A percentile compares a stretch with the other conserved stretches of the same genome.
Conservation (phyloP, 2,329 filamentous ascomycete species). For the Chrysosporium queenslandicum region DNA sequence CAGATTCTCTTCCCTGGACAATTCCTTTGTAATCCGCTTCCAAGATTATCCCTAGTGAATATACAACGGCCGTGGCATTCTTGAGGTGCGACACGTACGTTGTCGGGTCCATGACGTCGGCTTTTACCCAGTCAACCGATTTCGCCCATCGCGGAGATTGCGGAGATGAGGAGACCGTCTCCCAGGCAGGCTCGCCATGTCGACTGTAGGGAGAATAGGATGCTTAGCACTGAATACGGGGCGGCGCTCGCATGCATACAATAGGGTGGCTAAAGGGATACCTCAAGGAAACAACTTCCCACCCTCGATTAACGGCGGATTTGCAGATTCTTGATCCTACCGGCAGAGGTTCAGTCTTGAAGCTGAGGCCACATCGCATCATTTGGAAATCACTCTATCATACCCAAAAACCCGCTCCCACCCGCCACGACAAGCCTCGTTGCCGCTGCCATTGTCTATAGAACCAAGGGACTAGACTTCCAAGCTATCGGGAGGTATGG, state of each 20-base stretch:
- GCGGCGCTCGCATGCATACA: not conserved
- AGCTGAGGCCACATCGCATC: not conserved
- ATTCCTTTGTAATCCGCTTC: slow-evolving; percentile 98
- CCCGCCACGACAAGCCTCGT: slow-evolving; percentile 86
- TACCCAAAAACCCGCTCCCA: slow-evolving; percentile 82
- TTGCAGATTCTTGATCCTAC: slow-evolving; percentile 74
- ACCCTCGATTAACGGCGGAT: slow-evolving; percentile 71
- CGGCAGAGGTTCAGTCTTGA: slow-evolving; percentile 9
- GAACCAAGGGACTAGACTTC: not conserved
- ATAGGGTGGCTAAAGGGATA: slow-evolving; percentile 32
- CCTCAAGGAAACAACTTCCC: slow-evolving; percentile 90
- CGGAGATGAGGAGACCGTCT: slow-evolving; percentile 62
- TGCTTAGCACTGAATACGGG: slow-evolving; percentile 1
- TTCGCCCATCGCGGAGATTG: slow-evolving; percentile 69
- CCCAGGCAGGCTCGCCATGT: slow-evolving; percentile 82
- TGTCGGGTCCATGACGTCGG: slow-evolving; percentile 72
- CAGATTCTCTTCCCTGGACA: slow-evolving; percentile 69
- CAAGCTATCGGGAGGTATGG: not conserved
- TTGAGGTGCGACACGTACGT: slow-evolving; percentile 69
- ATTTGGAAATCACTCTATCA: slow-evolving; percentile 21
- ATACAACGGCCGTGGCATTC: slow-evolving; percentile 74
- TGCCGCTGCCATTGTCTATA: slow-evolving; percentile 22
- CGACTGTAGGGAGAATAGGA: slow-evolving; percentile 51
- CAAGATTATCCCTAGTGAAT: slow-evolving; percentile 90
- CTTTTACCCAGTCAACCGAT: slow-evolving; percentile 76